A percentile compares a stretch with the other conserved stretches of the same genome.
phyloP scores from a whole-genome alignment of 306 rosid genomes.

The Acacia melanoxylon region DNA sequence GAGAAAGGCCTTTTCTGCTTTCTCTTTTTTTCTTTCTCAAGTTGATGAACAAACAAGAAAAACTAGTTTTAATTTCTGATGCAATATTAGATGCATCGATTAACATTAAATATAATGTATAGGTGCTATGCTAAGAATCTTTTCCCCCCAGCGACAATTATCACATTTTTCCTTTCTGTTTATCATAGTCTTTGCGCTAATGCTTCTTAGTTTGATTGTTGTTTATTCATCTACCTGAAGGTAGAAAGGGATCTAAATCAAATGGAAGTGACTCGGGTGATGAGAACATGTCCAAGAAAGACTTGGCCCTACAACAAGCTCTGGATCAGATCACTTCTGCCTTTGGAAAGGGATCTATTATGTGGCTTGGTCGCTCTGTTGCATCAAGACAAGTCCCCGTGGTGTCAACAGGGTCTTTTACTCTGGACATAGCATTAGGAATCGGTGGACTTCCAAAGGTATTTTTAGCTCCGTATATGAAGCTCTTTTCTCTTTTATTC shows the following conservation, averaged over 20 bases:
- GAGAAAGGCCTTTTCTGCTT: neutral
- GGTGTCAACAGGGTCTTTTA: slow-evolving; percentile 81
- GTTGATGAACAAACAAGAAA: neutral
- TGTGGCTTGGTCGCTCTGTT: slow-evolving; percentile 91
- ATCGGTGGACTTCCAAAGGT: slow-evolving; percentile 93
- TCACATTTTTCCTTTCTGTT: neutral
- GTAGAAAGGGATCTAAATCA: slow-evolving; percentile 60
- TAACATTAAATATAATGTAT: neutral
- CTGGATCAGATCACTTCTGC: slow-evolving; percentile 88
- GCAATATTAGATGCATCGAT: neutral
- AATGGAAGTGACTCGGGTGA: slow-evolving; percentile 69
- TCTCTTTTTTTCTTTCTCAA: neutral
- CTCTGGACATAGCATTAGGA: slow-evolving; percentile 86
- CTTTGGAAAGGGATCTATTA: slow-evolving; percentile 90
- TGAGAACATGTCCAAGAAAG: slow-evolving; percentile 83
- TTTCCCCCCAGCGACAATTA: neutral
- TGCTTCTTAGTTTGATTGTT: neutral
- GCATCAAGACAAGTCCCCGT: slow-evolving; percentile 66
- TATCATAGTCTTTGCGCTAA: slow-evolving; percentile 11
- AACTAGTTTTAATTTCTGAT: neutral
- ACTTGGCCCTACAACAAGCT: slow-evolving; percentile 82
- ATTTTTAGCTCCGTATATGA: slow-evolving; percentile 14
- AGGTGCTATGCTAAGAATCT: neutral
- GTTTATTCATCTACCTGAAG: slow-evolving; percentile 35
- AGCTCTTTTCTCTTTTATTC: slow-evolving; percentile 9